These are phyloP conservation scores for Globisporangium irregulare DNA, from an alignment of 352 stramenopile species.

Conservation along the genomic window DNA sequence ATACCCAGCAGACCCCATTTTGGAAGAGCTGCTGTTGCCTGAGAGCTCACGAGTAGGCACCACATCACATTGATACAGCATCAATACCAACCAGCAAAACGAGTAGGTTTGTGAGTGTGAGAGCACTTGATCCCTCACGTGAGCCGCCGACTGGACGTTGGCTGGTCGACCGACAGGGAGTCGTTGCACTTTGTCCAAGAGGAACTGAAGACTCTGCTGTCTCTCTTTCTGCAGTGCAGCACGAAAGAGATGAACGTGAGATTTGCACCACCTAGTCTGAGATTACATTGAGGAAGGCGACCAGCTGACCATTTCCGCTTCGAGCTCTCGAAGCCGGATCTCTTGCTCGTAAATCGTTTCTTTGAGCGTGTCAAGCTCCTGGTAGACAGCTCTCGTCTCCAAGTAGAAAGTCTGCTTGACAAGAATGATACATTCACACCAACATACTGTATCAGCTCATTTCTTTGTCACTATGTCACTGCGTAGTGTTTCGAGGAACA, in stretches of 20 bases:
- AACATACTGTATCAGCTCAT: no score
- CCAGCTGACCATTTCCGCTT: conserved; percentile 38
- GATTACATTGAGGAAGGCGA: background rate
- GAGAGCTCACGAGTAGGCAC: background rate
- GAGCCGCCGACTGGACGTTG: background rate
- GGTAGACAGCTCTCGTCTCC: conserved; percentile 43
- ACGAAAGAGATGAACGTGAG: background rate
- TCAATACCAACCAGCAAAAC: background rate
- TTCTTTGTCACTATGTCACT: no score
- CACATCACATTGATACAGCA: no score
- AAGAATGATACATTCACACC: no score
- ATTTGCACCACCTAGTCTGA: background rate
- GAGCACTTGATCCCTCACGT: background rate
- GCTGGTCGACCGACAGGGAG: conserved; percentile 24
- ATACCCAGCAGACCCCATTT: conserved; percentile 28
- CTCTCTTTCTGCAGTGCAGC: conserved; percentile 43
- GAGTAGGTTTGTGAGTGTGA: background rate
- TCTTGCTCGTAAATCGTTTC: conserved; percentile 64
- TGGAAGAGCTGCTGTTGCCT: conserved; percentile 14
- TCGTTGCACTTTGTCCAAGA: conserved; percentile 31
- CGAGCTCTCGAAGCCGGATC: conserved; percentile 40
- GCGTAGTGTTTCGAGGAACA: no score
- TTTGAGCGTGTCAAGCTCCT: conserved; percentile 58
- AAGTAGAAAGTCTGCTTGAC: conserved; percentile 46
- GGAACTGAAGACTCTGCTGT: conserved; percentile 45